Evolutionary conservation across 306 rosid species (phyloP).

Genomic region (Alnus rubra): DNA sequence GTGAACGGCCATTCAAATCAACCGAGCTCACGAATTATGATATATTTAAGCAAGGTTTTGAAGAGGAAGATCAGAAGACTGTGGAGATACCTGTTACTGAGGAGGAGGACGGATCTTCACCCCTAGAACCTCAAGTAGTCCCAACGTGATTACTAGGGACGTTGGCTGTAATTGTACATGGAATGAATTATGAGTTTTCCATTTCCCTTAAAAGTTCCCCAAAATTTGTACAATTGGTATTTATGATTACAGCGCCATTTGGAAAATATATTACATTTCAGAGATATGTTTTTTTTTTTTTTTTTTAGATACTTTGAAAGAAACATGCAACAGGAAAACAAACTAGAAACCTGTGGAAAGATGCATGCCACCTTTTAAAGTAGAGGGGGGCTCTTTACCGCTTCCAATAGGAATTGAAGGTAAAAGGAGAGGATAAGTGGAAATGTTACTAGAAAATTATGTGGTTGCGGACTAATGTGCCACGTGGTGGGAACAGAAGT

Average conservation of each 20-base stretch:
- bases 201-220: constrained; percentile 9
- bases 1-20: constrained; percentile 69
- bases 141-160: constrained; percentile 44
- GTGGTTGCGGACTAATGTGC: too few relatives aligned
- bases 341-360: too few relatives aligned
- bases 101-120: constrained; percentile 56
- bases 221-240: constrained; percentile 29
- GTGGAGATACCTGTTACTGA: constrained; percentile 34
- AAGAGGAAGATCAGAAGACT: constrained; percentile 46
- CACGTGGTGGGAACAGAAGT: too few relatives aligned
- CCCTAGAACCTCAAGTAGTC: constrained; percentile 77
- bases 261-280: background rate
- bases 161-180: constrained; percentile 52
- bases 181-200: constrained; percentile 19
- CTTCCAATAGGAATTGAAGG: too few relatives aligned
- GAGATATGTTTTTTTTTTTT: too few relatives aligned
- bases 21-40: constrained; percentile 65
- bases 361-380: too few relatives aligned
- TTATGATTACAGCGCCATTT: constrained; percentile 15
- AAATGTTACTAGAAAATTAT: too few relatives aligned
- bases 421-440: too few relatives aligned
- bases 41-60: constrained; percentile 68
- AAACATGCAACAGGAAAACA: too few relatives aligned
- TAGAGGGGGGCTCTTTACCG: too few relatives aligned
- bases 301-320: too few relatives aligned